Base-by-base conservation (phyloP, 2,329 filamentous ascomycete species). In the Pestalotiopsis sp. region DNA sequence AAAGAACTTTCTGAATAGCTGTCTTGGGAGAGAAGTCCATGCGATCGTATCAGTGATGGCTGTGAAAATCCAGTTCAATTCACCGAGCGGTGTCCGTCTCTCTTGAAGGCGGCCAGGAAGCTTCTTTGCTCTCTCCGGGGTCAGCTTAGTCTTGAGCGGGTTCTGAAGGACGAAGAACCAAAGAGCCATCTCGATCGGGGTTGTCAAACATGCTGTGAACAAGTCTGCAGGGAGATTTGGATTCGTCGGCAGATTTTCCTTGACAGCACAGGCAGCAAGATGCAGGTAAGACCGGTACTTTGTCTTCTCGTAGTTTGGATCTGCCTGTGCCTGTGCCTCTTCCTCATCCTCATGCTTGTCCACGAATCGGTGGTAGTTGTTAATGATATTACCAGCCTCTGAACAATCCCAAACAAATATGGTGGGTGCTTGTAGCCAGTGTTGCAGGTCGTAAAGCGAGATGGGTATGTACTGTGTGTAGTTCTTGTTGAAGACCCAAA, bases 391-490 rank as follows among this genome's bases (percentile, higher is more conserved):
- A 6, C 95, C 96, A 0, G 96, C 95, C 80, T 97, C 94, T 17
- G 95, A 98, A 77, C 96, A 98, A 81, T 99, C 96, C 87, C 97
- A 99, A 41, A 99, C 96, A 77, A 97, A 99, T 58, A 99, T 91
- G 70, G 95, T 97, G 0, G 96, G 96, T 0, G 95, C 95, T 71
- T 95, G 94, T 7, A 99, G 89, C 96, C 96, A 99, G 69, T 93
- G 92, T 80, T 98, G 95, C 59, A 99, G 83, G 77, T 99, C 96
- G 76, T 97, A 98, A 9, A 99, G 84, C 1, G 95, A 97, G 58
- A 99, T 93, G 0, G 96, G 96, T 57, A 99, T 99, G 78, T 99
- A 99, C 81, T 99, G 96, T 0, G 96, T 99, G 79, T 98, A 99
- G 73, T 94, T 98, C 75, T 96, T 95, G 81, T 99, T 99, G 80